These are phyloP conservation scores for Chrysanthemum makinoi DNA, from an alignment of 129 eudicot genomes.

Conservation along the genomic window DNA sequence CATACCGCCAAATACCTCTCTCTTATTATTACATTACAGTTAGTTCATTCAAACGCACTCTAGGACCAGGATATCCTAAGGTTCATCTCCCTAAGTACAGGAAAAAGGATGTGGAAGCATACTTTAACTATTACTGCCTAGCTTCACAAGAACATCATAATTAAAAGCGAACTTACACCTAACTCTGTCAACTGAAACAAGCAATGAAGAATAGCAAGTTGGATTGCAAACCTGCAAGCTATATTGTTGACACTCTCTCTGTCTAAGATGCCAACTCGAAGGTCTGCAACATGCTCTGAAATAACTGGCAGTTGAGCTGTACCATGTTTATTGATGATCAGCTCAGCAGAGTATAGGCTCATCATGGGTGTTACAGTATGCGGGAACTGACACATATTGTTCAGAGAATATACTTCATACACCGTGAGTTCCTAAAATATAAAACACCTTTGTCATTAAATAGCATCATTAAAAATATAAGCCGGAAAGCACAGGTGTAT, in stretches of 20 bases:
- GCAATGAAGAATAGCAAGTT: slow-evolving; percentile 10
- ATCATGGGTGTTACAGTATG: too few species aligned
- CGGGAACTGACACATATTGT: too few species aligned
- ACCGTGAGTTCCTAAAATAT: too few species aligned
- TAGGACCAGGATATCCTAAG: neutral
- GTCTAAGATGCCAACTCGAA: slow-evolving; percentile 80
- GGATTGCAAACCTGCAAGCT: slow-evolving; percentile 67
- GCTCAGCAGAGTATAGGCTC: slow-evolving; percentile 39
- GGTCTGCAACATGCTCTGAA: slow-evolving; percentile 37
- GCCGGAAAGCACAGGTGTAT: neutral
- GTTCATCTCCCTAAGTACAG: neutral
- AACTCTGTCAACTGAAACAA: neutral
- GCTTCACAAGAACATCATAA: neutral
- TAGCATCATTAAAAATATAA: neutral
- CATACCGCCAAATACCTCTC: neutral
- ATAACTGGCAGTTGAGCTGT: slow-evolving; percentile 63
- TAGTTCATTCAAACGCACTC: neutral
- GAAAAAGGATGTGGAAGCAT: too few species aligned
- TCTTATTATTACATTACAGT: neutral
- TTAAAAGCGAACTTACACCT: neutral
- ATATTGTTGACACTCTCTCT: slow-evolving; percentile 57
- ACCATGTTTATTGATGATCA: slow-evolving; percentile 53
- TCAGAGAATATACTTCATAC: too few species aligned
- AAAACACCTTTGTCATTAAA: neutral
- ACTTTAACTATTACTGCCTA: neutral